Percentiles rank a stretch among this genome's conserved stretches.
phyloP scores from a whole-genome alignment of 192 early-diverging fungal genomes.

The Entomortierella parvispora region DNA sequence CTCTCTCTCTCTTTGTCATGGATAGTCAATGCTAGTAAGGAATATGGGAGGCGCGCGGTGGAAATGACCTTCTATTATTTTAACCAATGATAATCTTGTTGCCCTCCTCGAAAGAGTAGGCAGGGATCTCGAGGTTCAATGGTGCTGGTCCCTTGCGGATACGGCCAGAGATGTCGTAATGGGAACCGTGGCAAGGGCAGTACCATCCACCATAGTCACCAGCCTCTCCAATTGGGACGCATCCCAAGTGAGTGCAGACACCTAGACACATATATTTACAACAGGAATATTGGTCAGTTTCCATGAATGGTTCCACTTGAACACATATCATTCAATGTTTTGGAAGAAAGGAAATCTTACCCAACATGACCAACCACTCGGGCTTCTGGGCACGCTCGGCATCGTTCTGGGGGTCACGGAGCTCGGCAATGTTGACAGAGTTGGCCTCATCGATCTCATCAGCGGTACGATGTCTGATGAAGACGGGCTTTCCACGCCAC shows the following conservation, averaged over 20 bases:
- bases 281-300: background rate
- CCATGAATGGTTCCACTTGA: background rate
- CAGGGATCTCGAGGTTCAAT: conserved; percentile 96
- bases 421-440: conserved; percentile 75
- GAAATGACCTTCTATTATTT: conserved; percentile 44
- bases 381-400: conserved; percentile 89
- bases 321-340: background rate
- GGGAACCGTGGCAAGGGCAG: conserved; percentile 99
- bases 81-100: conserved; percentile 92
- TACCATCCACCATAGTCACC: conserved; percentile 99
- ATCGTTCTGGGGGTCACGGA: conserved; percentile 94
- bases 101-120: conserved; percentile 70
- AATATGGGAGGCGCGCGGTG: too few species aligned
- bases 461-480: conserved; percentile 95
- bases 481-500: conserved; percentile 99
- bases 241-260: conserved; percentile 82
- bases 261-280: conserved; percentile 12
- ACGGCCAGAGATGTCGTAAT: conserved; percentile 99
- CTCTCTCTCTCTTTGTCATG: background rate
- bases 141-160: conserved; percentile 98
- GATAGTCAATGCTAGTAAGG: background rate
- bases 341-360: conserved; percentile 64
- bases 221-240: conserved; percentile 97
- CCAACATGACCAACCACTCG: conserved; percentile 97
- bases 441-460: conserved; percentile 96